These are phyloP conservation scores for Leccinum subspadiceum DNA, from an alignment of 1,284 basidiomycete species.

Conservation along the genomic window DNA sequence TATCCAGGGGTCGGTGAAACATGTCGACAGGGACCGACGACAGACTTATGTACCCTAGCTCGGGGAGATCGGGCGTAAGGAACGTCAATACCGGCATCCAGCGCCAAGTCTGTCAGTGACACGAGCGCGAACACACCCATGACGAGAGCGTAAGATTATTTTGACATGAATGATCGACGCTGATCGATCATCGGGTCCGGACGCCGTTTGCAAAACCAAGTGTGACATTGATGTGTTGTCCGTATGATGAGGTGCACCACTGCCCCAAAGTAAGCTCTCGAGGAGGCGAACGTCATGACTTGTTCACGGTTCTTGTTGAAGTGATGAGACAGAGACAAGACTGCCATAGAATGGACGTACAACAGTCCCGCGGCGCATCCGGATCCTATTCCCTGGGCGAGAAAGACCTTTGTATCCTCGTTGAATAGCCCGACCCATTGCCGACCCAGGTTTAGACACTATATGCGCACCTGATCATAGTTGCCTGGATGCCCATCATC, in stretches of 20 bases:
- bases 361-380: conserved; percentile 35
- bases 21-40: not conserved
- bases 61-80: conserved; percentile 31
- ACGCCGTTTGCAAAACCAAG: too few relatives aligned
- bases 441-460: not conserved
- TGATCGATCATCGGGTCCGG: not conserved
- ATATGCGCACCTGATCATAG: conserved; percentile 32
- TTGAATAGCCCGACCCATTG: too few relatives aligned
- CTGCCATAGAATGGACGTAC: conserved; percentile 12
- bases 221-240: too few relatives aligned
- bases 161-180: not conserved
- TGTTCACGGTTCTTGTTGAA: too few relatives aligned
- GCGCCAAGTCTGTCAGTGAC: conserved; percentile 16
- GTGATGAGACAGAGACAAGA: too few relatives aligned
- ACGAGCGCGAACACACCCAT: conserved; percentile 9
- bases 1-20: not conserved
- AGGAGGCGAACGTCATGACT: too few relatives aligned
- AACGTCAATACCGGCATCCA: conserved; percentile 24
- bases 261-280: too few relatives aligned
- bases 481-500: conserved; percentile 30
- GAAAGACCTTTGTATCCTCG: conserved; percentile 30
- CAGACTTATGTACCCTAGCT: conserved; percentile 23
- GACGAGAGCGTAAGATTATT: not conserved
- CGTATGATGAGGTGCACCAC: too few relatives aligned
- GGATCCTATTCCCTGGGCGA: conserved; percentile 32